Conservation (phyloP, 2,329 filamentous ascomycete species). For the Penicillium polonicum region DNA sequence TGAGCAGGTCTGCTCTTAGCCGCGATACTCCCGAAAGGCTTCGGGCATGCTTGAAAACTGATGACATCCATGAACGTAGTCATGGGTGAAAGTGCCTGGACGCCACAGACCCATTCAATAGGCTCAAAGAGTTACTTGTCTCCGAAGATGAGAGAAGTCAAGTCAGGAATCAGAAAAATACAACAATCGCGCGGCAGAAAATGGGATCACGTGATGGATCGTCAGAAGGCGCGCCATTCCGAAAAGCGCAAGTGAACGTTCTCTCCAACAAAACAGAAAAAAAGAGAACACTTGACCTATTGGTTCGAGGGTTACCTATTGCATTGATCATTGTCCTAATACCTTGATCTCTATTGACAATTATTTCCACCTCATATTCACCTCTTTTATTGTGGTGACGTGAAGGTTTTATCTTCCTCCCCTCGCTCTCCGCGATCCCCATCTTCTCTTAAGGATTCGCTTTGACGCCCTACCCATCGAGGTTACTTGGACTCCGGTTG, state of each 20-base stretch:
- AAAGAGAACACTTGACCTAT: background rate
- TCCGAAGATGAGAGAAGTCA: conserved; percentile 4
- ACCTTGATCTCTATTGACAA: background rate
- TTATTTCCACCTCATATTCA: background rate
- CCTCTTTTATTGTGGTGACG: conserved; percentile 3
- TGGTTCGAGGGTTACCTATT: conserved; percentile 5
- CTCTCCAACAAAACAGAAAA: conserved; percentile 4
- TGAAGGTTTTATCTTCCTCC: conserved; percentile 1
- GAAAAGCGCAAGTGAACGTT: conserved; percentile 26
- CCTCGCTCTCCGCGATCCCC: conserved; percentile 29
- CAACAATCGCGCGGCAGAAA: conserved; percentile 26
- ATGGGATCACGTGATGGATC: conserved; percentile 34
- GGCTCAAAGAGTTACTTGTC: conserved; percentile 3
- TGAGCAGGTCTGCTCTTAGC: conserved; percentile 36
- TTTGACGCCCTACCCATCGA: conserved; percentile 29
- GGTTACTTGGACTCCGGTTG: conserved; percentile 21
- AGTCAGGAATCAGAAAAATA: conserved; percentile 8
- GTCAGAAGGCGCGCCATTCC: conserved; percentile 35
- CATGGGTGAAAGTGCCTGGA: conserved; percentile 22
- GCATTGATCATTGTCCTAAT: conserved; percentile 7
- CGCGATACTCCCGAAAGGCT: conserved; percentile 38
- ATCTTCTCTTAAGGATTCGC: conserved; percentile 25
- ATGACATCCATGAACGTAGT: conserved; percentile 46
- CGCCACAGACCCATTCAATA: conserved; percentile 15
- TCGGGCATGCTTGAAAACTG: conserved; percentile 40